These are phyloP conservation scores for Macrophomina pseudophaseolina DNA, from an alignment of 2,329 filamentous ascomycete genomes.

Conservation along the genomic window DNA sequence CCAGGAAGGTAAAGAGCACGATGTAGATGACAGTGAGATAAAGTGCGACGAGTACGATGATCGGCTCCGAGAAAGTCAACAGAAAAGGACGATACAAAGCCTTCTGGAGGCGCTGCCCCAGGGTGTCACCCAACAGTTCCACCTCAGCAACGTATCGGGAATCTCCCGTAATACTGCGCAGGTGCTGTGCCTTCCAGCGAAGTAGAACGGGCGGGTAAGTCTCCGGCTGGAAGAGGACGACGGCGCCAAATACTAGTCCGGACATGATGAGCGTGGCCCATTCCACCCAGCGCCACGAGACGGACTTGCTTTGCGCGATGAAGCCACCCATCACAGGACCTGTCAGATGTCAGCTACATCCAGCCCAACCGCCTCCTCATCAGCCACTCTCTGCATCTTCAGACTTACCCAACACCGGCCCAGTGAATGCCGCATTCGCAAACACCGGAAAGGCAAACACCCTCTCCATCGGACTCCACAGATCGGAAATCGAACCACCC, in stretches of 20 bases:
- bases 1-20: conserved; percentile 60
- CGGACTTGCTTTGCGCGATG: conserved; percentile 40
- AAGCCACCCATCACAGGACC: conserved; percentile 46
- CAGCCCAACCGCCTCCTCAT: neutral
- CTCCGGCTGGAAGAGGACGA: conserved; percentile 55
- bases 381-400: neutral
- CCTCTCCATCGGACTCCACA: conserved; percentile 55
- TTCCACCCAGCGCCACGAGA: conserved; percentile 46
- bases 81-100: conserved; percentile 51
- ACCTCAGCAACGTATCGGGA: conserved; percentile 54
- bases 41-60: conserved; percentile 55
- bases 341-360: neutral
- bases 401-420: conserved; percentile 36
- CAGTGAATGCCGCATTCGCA: conserved; percentile 50
- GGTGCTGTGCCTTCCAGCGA: conserved; percentile 44
- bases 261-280: conserved; percentile 47
- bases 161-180: conserved; percentile 42
- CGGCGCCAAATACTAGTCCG: conserved; percentile 33
- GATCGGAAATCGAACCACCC: conserved; percentile 53
- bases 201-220: conserved; percentile 52
- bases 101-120: conserved; percentile 42
- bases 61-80: conserved; percentile 48
- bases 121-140: conserved; percentile 50
- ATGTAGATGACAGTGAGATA: conserved; percentile 61
- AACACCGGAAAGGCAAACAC: conserved; percentile 58